Conservation (phyloP, 257 asterid species). For the Cordia subcordata region DNA sequence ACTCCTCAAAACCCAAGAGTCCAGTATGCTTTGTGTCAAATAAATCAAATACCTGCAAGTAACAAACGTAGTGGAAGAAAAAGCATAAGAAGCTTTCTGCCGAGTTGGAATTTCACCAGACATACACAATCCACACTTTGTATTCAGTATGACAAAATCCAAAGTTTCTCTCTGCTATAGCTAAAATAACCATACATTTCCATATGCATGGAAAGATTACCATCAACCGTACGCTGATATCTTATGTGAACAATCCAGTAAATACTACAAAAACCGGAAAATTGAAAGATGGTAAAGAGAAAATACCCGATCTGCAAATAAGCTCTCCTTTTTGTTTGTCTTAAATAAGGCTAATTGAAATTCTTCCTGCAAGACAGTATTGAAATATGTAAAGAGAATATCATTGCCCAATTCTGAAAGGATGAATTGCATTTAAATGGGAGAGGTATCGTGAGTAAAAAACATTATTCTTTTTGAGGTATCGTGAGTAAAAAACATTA, state of each 20-base stretch:
- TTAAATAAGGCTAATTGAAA: slow-evolving; percentile 5
- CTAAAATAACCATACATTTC: neutral
- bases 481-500: no score
- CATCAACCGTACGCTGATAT: no score
- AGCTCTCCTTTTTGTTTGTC: slow-evolving; percentile 8
- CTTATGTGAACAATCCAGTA: neutral
- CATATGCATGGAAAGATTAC: neutral
- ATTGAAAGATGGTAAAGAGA: neutral
- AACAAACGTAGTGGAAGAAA: neutral
- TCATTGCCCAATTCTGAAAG: neutral
- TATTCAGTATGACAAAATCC: neutral
- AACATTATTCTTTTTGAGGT: no score
- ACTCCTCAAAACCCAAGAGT: slow-evolving; percentile 17
- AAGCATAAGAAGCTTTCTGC: neutral
- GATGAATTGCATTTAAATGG: no score
- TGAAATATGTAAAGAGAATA: neutral
- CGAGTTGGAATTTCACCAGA: neutral
- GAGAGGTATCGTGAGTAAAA: no score
- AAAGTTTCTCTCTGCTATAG: neutral
- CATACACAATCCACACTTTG: neutral
- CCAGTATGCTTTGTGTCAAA: slow-evolving; percentile 23
- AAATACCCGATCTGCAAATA: slow-evolving; percentile 5
- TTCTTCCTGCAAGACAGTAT: neutral
- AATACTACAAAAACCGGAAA: neutral
- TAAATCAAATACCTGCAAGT: slow-evolving; percentile 18